Base-by-base conservation (phyloP, 140 eudicot genomes). In the Erigeron philadelphicus region DNA sequence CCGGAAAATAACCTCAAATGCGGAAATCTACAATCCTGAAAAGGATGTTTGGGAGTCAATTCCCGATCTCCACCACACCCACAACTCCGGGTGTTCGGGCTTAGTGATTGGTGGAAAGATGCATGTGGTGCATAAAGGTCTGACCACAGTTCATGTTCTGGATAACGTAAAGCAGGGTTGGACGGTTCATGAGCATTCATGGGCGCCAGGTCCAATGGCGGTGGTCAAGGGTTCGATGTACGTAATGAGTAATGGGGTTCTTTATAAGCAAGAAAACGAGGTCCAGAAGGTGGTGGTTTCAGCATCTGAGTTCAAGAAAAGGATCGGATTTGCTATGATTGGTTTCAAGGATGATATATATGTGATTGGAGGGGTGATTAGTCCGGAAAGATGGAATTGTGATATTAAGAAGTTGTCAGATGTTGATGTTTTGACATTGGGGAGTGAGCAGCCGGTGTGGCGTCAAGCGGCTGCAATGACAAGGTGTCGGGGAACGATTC, bases 191-290 rank as follows among this genome's bases (percentile, higher is more conserved):
- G 99, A 93, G 66, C 78, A 70, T 61, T 71, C 79, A 1, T 93
- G 95, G 97, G 86, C 77, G 2, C 95, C 89, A 76, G 97, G 99
- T 59, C 97, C 97, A 12, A 79, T 83, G 90, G 79, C 97, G 13
- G 95, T 87, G 66, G 95, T 85, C 8, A 76, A 75, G 43, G 94
- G 84, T 21, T 67, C 72, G 5, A 82, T 93, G 3, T 93, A 93
- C 19, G 88, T 89, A 13, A 81, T 93, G 97, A 85, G 94, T 67
- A 87, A 89, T 44, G 94, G 95, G 8, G 61, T 78, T 42, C 80
- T 93, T 15, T 83, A 76, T 72, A 87, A 74, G 84, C 95, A 81
- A 72, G 95, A 85, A 57, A 57, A 66, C 44, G 80, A 83, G 16
- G 72, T 71, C 23, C 64, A 73, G 19, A 89, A 82, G 78, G 74